Base-by-base conservation (phyloP, 805 yeast genomes). In the Yarrowia bubula region DNA sequence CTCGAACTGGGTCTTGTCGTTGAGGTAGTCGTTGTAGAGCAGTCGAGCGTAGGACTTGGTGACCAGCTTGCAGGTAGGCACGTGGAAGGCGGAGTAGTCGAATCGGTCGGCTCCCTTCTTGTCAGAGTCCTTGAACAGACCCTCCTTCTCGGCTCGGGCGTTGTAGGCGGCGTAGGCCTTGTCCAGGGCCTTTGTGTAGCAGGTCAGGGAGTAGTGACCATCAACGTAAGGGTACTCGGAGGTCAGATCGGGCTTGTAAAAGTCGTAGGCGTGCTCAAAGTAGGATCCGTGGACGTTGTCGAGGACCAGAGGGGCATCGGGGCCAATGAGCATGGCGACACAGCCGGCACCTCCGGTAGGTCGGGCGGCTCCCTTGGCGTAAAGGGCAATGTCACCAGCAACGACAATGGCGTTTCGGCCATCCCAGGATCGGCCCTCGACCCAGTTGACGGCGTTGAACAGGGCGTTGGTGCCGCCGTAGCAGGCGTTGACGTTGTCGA, bases 281-380 rank as follows among this genome's bases (percentile, higher is more conserved):
- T 81, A 90, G 22, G 96, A 84, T 69, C 98, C 98, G 80, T 95
- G 90, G 67, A 86, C 84, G 50, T 88, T 79, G 72, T 95, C 98
- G 72, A 95, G 87, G 44, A 90, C 97, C 70, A 95, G 83, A 70
- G 99, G 99, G 44, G 99, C 98, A 75, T 95, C 96, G 63, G 98
- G 97, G 61, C 99, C 99, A 73, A 95, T 90, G 76, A 89, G 85
- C 75, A 95, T 73, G 48, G 99, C 99, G 67, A 93, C 96, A 55
- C 96, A 83, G 76, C 99, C 99, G 65, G 96, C 98, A 81, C 99
- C 99, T 77, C 99, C 99, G 64, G 99, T 95, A 75, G 99, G 99
- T 83, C 99, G 88, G 66, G 99, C 99, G 42, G 96, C 88, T 76
- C 99, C 99, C 80, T 92, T 85, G 73, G 92, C 92, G 79, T 95